Conservation (phyloP, 208 protist genomes). For the Trypanosoma avium region DNA sequence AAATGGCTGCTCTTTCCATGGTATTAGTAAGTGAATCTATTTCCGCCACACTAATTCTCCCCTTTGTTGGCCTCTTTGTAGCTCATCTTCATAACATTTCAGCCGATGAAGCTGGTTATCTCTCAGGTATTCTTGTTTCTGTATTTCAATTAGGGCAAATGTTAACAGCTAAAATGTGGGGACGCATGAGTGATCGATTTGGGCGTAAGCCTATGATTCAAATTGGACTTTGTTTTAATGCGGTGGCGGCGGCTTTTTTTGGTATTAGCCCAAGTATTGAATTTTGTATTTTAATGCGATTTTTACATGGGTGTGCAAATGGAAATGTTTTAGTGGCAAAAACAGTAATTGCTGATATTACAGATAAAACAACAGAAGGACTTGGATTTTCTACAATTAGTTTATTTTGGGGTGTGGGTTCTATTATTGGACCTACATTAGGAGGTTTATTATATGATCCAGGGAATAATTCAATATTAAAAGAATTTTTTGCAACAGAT, state of each 20-base stretch:
- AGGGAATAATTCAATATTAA: conserved; percentile 16
- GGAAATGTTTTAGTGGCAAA: conserved; percentile 76
- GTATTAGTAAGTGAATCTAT: conserved; percentile 57
- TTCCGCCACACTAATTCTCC: conserved; percentile 49
- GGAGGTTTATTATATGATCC: conserved; percentile 80
- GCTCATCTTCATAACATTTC: conserved; percentile 38
- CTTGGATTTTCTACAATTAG: conserved; percentile 97
- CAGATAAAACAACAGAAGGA: conserved; percentile 69
- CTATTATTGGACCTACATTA: conserved; percentile 58
- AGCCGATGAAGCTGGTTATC: conserved; percentile 46
- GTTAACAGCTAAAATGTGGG: conserved; percentile 49
- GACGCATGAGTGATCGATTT: conserved; percentile 44
- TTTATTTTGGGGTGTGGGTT: conserved; percentile 87
- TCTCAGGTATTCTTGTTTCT: conserved; percentile 47
- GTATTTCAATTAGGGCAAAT: conserved; percentile 55
- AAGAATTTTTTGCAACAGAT: conserved; percentile 27
- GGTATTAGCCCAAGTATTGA: conserved; percentile 61
- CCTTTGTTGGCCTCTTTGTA: conserved; percentile 52
- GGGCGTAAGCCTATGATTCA: conserved; percentile 51
- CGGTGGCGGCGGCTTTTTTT: conserved; percentile 63
- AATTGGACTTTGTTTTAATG: conserved; percentile 30
- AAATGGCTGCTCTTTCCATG: conserved; percentile 26
- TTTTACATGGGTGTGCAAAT: conserved; percentile 68
- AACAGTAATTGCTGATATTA: conserved; percentile 82
- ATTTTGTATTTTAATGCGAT: conserved; percentile 61